phyloP scores from a whole-genome alignment of 371 early-diverging fungal genomes.

The Synchytrium microbalum region DNA sequence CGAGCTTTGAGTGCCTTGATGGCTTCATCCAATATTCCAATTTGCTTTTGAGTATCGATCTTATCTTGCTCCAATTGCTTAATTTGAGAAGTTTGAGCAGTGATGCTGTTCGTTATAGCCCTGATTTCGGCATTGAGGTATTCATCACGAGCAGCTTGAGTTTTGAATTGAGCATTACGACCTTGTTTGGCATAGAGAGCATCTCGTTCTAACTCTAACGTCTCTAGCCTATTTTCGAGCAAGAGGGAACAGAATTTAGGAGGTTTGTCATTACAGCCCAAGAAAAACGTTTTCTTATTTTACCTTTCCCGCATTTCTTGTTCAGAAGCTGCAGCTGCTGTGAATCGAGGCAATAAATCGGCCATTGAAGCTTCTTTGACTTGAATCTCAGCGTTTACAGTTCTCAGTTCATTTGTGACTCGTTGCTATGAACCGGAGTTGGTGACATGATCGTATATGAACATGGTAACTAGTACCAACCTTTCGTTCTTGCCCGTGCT shows the following conservation, averaged over 20 bases:
- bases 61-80: conserved; percentile 29
- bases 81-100: conserved; percentile 43
- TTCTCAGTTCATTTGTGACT: background rate
- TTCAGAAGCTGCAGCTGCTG: conserved; percentile 39
- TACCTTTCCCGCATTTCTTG: conserved; percentile 41
- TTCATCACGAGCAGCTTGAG: conserved; percentile 60
- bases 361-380: conserved; percentile 24
- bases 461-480: no score
- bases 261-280: background rate
- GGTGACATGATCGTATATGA: no score
- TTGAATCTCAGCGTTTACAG: conserved; percentile 21
- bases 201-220: conserved; percentile 41
- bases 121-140: conserved; percentile 66
- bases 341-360: conserved; percentile 44
- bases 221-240: conserved; percentile 33
- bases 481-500: conserved; percentile 29
- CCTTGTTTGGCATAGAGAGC: conserved; percentile 75
- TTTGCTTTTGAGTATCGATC: conserved; percentile 12
- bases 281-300: conserved; percentile 3
- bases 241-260: conserved; percentile 5
- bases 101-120: conserved; percentile 45
- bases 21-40: conserved; percentile 26
- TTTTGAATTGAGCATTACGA: conserved; percentile 63
- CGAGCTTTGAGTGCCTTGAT: conserved; percentile 40
- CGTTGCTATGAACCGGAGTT: background rate